Base-by-base conservation (phyloP, 1,284 basidiomycete species). In the Tranzscheliella williamsii region DNA sequence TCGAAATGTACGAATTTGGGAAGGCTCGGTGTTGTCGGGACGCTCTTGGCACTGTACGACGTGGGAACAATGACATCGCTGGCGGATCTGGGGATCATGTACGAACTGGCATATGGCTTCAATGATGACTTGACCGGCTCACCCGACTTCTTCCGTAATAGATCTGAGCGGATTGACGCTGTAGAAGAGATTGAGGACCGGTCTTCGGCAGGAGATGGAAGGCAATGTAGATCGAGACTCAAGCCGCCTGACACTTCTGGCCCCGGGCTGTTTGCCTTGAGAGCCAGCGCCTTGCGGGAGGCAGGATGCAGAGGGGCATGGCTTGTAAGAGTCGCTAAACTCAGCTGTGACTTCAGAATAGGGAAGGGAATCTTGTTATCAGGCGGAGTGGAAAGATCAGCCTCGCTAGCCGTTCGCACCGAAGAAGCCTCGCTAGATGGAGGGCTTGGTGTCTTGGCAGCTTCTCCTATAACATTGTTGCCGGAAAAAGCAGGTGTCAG, bases 1-100 rank as follows among this genome's bases (percentile, higher is more conserved):
- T 95, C 90, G 65, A 98, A 98, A 74, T 96, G 91, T 8, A 98
- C 94, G 26, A 85, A 86, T 79, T 94, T 94, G 5, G 84, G 84
- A 2, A 63, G 50, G 17, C 79, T 80, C 0, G 90, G 89, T 0
- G 89, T 88, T 3, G 84, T 80, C 6, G 72, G 72, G 2, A 76
- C 64, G 38, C 64, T 68, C 52, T 72, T 70, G 41, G 70, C 51
- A 23, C 57, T 36, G 12, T 52, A 42, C 9, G 62, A 53, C 65
- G 61, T 33, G n/a, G 55, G 50, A 32, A 55, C 34, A 42, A 51
- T 42, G 29, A 67, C 42, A 30, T 57, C 42, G 85, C 84, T 85
- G 83, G 66, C 81, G 30, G 55, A 53, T 41, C 64, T 29, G 73
- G 56, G 51, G 16, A 42, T 42, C n/a, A 71, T 42, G 52, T 68